phyloP scores from a whole-genome alignment of 2,329 filamentous ascomycete genomes.

The Diplodia intermedia region DNA sequence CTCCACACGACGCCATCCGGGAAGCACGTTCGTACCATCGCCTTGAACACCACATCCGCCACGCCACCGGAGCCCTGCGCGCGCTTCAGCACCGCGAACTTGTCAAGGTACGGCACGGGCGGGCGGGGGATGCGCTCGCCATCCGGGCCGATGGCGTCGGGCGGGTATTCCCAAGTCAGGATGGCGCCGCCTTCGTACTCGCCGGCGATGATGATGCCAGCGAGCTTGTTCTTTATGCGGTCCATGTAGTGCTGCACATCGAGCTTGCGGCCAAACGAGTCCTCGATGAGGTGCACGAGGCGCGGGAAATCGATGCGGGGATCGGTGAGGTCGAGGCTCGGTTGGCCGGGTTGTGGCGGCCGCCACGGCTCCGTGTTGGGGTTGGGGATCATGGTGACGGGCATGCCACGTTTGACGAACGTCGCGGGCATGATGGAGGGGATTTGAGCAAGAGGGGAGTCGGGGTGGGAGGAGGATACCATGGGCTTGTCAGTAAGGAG shows the following conservation, averaged over 20 bases:
- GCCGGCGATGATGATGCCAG: slow-evolving; percentile 91
- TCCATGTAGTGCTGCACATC: slow-evolving; percentile 82
- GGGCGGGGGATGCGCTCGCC: slow-evolving; percentile 59
- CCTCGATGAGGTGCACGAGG: slow-evolving; percentile 86
- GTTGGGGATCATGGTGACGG: slow-evolving; percentile 81
- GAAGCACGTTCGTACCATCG: slow-evolving; percentile 90
- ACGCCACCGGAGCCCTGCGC: slow-evolving; percentile 91
- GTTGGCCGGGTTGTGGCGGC: slow-evolving; percentile 65
- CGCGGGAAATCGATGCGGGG: slow-evolving; percentile 81
- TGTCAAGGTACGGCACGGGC: slow-evolving; percentile 92
- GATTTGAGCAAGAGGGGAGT: slow-evolving; percentile 46
- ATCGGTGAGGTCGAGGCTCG: slow-evolving; percentile 75
- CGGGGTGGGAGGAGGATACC: slow-evolving; percentile 87
- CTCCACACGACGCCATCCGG: slow-evolving; percentile 91
- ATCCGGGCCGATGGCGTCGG: slow-evolving; percentile 43
- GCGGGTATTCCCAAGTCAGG: slow-evolving; percentile 87
- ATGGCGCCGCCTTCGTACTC: slow-evolving; percentile 97
- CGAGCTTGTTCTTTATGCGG: slow-evolving; percentile 80
- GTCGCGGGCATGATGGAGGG: slow-evolving; percentile 66
- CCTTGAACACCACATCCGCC: slow-evolving; percentile 94
- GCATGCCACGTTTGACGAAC: slow-evolving; percentile 89
- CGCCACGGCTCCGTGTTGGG: slow-evolving; percentile 71
- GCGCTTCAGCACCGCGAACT: slow-evolving; percentile 90
- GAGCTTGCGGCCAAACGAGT: slow-evolving; percentile 86
- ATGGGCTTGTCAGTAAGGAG: slow-evolving; percentile 93